These are phyloP conservation scores for Rhodosporidiobolus odoratus DNA, from an alignment of 768 basidiomycete genomes.

Conservation along the genomic window DNA sequence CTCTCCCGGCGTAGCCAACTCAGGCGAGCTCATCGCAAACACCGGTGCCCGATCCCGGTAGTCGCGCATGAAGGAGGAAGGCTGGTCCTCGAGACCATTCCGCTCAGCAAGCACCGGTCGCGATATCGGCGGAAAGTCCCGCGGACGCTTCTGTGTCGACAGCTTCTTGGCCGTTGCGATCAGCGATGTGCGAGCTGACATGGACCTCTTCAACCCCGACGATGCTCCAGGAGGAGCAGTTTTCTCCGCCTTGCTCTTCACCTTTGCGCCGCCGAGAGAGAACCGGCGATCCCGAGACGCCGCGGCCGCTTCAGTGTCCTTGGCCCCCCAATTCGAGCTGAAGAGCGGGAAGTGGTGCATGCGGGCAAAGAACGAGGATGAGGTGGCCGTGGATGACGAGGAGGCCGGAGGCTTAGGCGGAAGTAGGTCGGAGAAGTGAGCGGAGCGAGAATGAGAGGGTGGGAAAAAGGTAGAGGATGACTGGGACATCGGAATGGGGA, in stretches of 20 bases:
- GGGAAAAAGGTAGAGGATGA: neutral
- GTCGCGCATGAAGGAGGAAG: neutral
- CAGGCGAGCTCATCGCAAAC: constrained; percentile 25
- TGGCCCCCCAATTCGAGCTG: neutral
- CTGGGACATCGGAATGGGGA: neutral
- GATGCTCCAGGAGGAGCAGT: neutral
- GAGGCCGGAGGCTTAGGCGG: too few species aligned
- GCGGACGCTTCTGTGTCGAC: neutral
- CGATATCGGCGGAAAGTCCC: constrained; percentile 5
- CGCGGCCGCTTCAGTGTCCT: neutral
- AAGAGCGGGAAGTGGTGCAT: neutral
- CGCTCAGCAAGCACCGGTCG: neutral
- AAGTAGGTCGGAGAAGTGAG: neutral
- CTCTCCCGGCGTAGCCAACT: constrained; percentile 12
- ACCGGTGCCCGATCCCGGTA: constrained; percentile 5
- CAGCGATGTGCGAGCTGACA: constrained; percentile 12
- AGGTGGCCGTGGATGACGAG: neutral
- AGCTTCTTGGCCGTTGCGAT: constrained; percentile 8
- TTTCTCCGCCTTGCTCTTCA: neutral
- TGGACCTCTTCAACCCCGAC: constrained; percentile 7
- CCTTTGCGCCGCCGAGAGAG: neutral
- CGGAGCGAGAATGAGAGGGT: neutral
- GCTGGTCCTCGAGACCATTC: neutral
- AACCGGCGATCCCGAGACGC: neutral
- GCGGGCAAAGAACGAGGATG: neutral